Evolutionary conservation across 208 protist species (phyloP), one percentile per base, ranked within the genome.

Genomic region (Blechomonas ayalai): DNA sequence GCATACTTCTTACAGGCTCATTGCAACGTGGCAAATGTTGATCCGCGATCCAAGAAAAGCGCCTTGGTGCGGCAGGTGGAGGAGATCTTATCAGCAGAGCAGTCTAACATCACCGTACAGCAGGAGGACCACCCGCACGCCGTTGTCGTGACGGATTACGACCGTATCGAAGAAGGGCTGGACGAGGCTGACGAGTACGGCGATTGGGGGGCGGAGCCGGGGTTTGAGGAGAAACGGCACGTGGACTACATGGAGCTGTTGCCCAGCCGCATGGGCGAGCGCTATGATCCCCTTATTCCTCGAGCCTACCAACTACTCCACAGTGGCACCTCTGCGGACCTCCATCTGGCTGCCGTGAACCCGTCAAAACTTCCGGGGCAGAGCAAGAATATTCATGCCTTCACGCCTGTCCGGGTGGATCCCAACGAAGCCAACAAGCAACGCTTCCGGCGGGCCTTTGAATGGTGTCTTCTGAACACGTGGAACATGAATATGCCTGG

Each of bases 121-220:
- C 59, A 73, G 53, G 64, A 78, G 34, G 70, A 73, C 57, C 55
- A 49, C 12, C 20, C 54, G 0, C 35, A 48, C 16, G 53, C 67
- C 0, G 64, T 81, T 3, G 42, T 63, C 1, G 59, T 87, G 42
- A 74, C 76, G 7, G 80, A 80, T 37, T 80, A 83, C 42, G 80
- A 87, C 50, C 64, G 75, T 31, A 63, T 71, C 0, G 79, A 88
- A 36, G 86, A 91, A 39, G 67, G 73, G 8, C 65, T 95, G 10
- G 82, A 95, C 25, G 82, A 92, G 52, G 82, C 86, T 7, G 86
- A 95, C 43, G 86, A 90, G 56, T 95, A 95, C 47, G 86, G 86
- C n/a, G 86, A 95, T 55, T 95, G 86, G 86, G 86, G 86, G 10
- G 74, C 67, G 6, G 82, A 91, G 59, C 82, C 82, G 1, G 77